These are phyloP conservation scores for Salisapilia sapeloensis DNA, from an alignment of 352 stramenopile species.

Conservation along the genomic window DNA sequence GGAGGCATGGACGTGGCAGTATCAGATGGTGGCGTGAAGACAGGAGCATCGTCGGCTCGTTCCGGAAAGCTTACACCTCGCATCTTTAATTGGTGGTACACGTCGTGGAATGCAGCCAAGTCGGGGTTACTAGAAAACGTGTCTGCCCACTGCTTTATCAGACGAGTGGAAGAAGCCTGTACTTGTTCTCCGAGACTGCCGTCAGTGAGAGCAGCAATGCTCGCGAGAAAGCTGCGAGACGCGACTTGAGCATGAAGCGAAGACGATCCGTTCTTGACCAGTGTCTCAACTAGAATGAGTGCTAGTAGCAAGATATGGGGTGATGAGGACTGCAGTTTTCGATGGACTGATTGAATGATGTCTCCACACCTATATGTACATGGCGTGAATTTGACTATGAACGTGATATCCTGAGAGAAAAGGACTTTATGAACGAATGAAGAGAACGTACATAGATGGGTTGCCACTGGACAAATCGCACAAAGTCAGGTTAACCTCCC, in stretches of 20 bases:
- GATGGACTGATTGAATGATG: slow-evolving; percentile 38
- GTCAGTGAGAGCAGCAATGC: slow-evolving; percentile 47
- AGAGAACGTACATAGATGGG: slow-evolving; percentile 12
- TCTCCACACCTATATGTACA: slow-evolving; percentile 23
- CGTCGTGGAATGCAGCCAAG: slow-evolving; percentile 49
- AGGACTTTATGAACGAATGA: too few species aligned
- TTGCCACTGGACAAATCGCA: slow-evolving; percentile 51
- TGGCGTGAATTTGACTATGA: too few species aligned
- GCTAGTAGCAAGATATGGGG: slow-evolving; percentile 26
- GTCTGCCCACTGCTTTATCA: slow-evolving; percentile 75
- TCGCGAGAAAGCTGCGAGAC: slow-evolving; percentile 38
- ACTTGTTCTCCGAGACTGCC: slow-evolving; percentile 51
- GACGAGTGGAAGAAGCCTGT: slow-evolving; percentile 45
- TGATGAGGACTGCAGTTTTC: slow-evolving; percentile 26
- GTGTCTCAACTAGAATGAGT: slow-evolving; percentile 44
- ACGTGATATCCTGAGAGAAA: too few species aligned
- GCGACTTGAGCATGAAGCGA: slow-evolving; percentile 36
- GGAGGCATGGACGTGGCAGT: not conserved
- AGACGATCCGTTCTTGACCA: slow-evolving; percentile 65
- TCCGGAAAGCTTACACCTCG: slow-evolving; percentile 54
- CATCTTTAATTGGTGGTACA: slow-evolving; percentile 61
- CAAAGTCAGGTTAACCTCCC: slow-evolving; percentile 54
- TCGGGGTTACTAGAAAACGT: slow-evolving; percentile 27
- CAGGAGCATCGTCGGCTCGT: slow-evolving; percentile 36
- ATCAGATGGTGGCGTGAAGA: slow-evolving; percentile 50